These are phyloP conservation scores for Fusarium oligoseptatum DNA, from an alignment of 2,329 filamentous ascomycete species.

Conservation along the genomic window DNA sequence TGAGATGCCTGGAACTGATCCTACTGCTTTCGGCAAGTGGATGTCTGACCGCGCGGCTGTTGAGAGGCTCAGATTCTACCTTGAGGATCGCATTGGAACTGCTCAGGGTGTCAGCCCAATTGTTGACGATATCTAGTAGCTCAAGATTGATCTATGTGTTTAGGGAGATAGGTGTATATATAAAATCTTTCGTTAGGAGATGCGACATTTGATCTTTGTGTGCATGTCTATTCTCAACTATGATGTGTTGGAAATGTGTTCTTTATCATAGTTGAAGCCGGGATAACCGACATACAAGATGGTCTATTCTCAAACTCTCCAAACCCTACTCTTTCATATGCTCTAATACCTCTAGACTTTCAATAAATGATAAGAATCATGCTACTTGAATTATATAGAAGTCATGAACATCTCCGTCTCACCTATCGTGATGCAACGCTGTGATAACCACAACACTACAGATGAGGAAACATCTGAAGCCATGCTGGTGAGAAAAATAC, in stretches of 20 bases:
- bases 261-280: too few relatives aligned
- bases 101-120: constrained; percentile 12
- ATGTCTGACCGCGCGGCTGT: constrained; percentile 15
- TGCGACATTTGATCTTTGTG: background rate
- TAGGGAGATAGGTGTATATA: background rate
- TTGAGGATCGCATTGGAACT: constrained; percentile 23
- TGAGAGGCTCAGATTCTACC: constrained; percentile 28
- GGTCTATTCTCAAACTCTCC: background rate
- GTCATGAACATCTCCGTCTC: background rate
- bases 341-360: background rate
- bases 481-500: background rate
- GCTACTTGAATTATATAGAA: background rate
- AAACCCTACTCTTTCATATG: too few relatives aligned
- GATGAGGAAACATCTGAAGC: background rate
- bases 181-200: background rate
- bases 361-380: background rate
- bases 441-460: background rate
- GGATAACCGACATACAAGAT: too few relatives aligned
- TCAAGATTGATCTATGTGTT: background rate
- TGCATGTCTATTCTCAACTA: background rate
- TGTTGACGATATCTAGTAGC: background rate
- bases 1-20: constrained; percentile 24
- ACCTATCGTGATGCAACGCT: background rate
- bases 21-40: constrained; percentile 13
- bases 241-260: too few relatives aligned